Evolutionary conservation across 345 rosid species (phyloP), one percentile per base, ranked within the genome.

Genomic region (Adansonia digitata): DNA sequence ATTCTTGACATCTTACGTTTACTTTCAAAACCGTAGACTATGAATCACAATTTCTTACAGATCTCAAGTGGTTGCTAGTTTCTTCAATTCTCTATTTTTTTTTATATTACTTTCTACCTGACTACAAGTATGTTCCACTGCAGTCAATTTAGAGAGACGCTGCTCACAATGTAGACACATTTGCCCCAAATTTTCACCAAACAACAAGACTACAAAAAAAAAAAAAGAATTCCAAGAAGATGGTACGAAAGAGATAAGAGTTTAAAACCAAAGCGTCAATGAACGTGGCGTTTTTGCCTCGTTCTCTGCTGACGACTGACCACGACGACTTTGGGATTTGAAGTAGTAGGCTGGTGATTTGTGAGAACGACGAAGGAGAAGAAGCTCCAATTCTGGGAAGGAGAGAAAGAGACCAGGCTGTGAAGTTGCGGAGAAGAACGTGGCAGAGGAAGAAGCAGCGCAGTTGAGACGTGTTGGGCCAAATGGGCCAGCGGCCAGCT

Each of bases 291-390:
- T 94, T 92, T 72, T 91, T 94, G 85, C 97, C 97, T 39, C 86
- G 87, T 80, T 94, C 98, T 79, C 98, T 88, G 72, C 97, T 90
- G 77, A 94, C 97, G 7, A 94, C 91, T n/a, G n/a, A n/a, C n/a
- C n/a, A n/a, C n/a, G n/a, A n/a, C n/a, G 49, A 92, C 97, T 73
- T 83, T 79, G 7, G 94, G 92, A 68, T 71, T 81, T 73, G 88
- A 72, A 60, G 79, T 46, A 46, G 64, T 0, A 13, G 5, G 37
- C 14, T 13, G 39, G 13, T 59, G 8, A 59, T n/a, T 59, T 27
- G 37, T 2, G 39, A 59, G 2, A 10, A 5, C 34, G 7, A 56
- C 10, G 48, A 68, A 37, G 39, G 5, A 5, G 7, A 40, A 71
- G 84, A 72, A 69, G 72, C 85, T 27, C 65, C 69, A 45, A 77